Evolutionary conservation across 768 basidiomycete species (phyloP), one percentile per base, ranked within the genome.

Genomic region (Amanita rubescens): DNA sequence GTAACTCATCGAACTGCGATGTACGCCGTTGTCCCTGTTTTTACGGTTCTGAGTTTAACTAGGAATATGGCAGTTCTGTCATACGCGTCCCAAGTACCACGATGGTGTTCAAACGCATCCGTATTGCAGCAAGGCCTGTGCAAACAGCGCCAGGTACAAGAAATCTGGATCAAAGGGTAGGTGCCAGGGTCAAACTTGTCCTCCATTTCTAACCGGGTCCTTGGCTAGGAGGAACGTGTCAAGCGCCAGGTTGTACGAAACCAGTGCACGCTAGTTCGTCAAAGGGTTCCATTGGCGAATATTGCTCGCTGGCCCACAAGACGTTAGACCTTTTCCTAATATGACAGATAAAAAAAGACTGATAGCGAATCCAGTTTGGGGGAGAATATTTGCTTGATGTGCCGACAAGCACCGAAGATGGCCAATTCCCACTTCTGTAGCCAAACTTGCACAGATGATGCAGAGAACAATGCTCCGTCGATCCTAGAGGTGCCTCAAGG

Each of bases 61-160:
- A 12, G 3, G 12, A 37, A 11, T 30, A 24, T 32, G 27, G 11
- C 58, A 85, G 83, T 75, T 75, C 56, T 85, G 83, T 65, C 77
- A 77, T 55, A 72, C 72, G 55, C 75, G 80, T 37, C 81, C 83
- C 37, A 85, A 82, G 59, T 76, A 78, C 58, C 71, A 69, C 17
- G 83, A 85, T 59, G 79, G 80, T 14, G 75, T 72, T 8, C 75
- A 74, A 49, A 77, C 73, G 1, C 83, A 85, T 65, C 75, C 80
- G 12, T 86, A 75, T 62, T 85, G 84, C 59, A 69, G 81, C 60
- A 85, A 80, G 60, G 74, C 79, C 9, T 85, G 84, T 59, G 81
- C 82, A 3, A 74, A 74, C 59, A 53, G 52, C 24, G 38, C 42
- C 43, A 53, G 33, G 52, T 37, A 76, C 4, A 65, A 66, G 32